phyloP scores from a whole-genome alignment of 1,284 basidiomycete genomes.

The Phylloboletellus chloephorus region DNA sequence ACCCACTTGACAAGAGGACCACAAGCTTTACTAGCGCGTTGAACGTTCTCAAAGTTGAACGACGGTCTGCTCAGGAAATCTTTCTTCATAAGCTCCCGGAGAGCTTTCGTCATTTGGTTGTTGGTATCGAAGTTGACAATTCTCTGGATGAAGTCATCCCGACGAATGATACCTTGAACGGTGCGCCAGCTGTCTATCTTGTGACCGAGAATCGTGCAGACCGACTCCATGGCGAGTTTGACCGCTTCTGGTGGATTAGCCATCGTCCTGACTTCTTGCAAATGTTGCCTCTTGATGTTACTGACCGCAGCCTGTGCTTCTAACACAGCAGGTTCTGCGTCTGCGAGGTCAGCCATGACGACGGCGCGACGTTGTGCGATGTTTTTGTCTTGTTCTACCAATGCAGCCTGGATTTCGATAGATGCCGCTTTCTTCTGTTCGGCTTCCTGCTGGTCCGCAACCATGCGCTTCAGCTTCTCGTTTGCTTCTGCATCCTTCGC shows the following conservation, averaged over 20 bases:
- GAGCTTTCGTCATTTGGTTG: constrained; percentile 80
- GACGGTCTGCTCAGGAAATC: constrained; percentile 90
- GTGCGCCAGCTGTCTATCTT: constrained; percentile 97
- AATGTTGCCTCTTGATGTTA: constrained; percentile 95
- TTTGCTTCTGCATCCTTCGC: constrained; percentile 95
- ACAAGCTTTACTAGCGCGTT: constrained; percentile 95
- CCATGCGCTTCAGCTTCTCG: constrained; percentile 97
- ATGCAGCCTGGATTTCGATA: constrained; percentile 90
- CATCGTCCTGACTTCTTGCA: constrained; percentile 98
- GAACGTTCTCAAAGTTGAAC: constrained; percentile 94
- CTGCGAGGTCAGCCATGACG: constrained; percentile 94
- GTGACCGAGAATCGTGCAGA: constrained; percentile 96
- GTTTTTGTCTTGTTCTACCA: constrained; percentile 86
- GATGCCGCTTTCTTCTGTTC: constrained; percentile 97
- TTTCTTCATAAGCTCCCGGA: constrained; percentile 90
- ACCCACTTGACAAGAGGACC: constrained; percentile 99
- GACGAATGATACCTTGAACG: constrained; percentile 93
- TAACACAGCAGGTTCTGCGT: constrained; percentile 94
- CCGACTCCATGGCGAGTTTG: constrained; percentile 98
- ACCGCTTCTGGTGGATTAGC: constrained; percentile 97
- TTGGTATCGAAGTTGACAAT: constrained; percentile 98
- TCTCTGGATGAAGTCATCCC: constrained; percentile 95
- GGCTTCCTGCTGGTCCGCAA: constrained; percentile 96
- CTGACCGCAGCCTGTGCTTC: constrained; percentile 95
- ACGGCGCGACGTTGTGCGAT: constrained; percentile 86